Evolutionary conservation across 2,329 filamentous ascomycete genomes (phyloP).

Genomic region (Triangularia setosa): DNA sequence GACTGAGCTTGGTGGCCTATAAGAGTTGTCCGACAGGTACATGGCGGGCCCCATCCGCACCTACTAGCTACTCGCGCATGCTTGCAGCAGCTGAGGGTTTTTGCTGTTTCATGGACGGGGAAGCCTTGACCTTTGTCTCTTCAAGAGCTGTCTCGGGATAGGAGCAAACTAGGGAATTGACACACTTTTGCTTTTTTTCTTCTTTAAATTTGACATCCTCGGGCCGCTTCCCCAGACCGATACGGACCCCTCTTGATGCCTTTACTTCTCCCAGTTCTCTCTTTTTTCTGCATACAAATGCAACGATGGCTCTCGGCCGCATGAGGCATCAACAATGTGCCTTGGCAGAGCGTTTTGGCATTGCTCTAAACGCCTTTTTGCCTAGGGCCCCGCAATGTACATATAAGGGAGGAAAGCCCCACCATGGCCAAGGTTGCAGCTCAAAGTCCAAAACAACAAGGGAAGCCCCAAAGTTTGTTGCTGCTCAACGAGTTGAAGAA

Average conservation of each 20-base stretch:
- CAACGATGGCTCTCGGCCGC: background rate
- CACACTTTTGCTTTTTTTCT: background rate
- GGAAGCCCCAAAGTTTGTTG: background rate
- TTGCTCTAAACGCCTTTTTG: slow-evolving; percentile 4
- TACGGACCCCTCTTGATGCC: background rate
- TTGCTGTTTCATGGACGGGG: background rate
- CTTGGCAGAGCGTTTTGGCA: background rate
- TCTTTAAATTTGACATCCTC: background rate
- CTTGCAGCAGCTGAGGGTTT: background rate
- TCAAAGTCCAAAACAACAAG: background rate
- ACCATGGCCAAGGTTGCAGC: slow-evolving; percentile 2
- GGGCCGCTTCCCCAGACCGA: background rate
- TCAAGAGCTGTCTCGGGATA: background rate
- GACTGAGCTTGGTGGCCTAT: background rate
- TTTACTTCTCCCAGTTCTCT: background rate
- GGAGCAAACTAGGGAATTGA: background rate
- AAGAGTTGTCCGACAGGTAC: background rate
- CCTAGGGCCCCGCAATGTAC: slow-evolving; percentile 6
- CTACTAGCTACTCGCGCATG: background rate
- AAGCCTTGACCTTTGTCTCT: background rate
- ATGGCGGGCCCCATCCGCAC: background rate
- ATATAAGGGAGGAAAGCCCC: background rate
- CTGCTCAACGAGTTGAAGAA: background rate
- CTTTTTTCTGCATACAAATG: background rate
- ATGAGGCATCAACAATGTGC: slow-evolving; percentile 1